Evolutionary conservation across 2,329 filamentous ascomycete species (phyloP).

Genomic region (Didymella sp.): DNA sequence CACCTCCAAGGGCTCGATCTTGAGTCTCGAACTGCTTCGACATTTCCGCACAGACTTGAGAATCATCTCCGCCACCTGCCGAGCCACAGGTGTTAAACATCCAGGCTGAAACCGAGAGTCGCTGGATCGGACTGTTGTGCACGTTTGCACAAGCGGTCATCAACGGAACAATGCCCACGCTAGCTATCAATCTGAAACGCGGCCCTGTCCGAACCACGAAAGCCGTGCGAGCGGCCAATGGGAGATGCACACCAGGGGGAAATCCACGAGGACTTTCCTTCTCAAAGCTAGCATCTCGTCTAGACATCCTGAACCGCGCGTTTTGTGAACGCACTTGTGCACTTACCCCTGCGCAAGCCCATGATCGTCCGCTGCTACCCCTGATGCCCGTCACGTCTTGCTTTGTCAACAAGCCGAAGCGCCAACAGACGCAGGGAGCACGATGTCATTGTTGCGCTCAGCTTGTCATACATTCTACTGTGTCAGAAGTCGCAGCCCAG

Average conservation of each 20-base stretch:
- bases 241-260: conserved; percentile 5
- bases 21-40: conserved; percentile 30
- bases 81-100: conserved; percentile 24
- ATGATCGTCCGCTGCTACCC: conserved; percentile 30
- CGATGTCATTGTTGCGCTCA: conserved; percentile 12
- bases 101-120: conserved; percentile 26
- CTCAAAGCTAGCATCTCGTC: conserved; percentile 23
- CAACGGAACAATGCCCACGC: conserved; percentile 22
- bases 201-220: conserved; percentile 22
- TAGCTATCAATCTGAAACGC: conserved; percentile 33
- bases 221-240: conserved; percentile 23
- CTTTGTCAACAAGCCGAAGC: conserved; percentile 29
- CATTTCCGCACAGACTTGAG: conserved; percentile 24
- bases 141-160: conserved; percentile 26
- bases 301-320: conserved; percentile 28
- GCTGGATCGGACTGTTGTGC: conserved; percentile 24
- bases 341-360: conserved; percentile 32
- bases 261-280: conserved; percentile 20
- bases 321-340: conserved; percentile 22
- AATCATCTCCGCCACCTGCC: conserved; percentile 24
- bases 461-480: conserved; percentile 4
- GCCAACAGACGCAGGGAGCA: conserved; percentile 14
- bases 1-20: conserved; percentile 13
- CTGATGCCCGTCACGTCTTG: conserved; percentile 29
- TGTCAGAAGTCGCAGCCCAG: conserved; percentile 20